Evolutionary conservation across 129 eudicot genomes (phyloP), one percentile per base, ranked within the genome.

Genomic region (Pittosporum tobira): DNA sequence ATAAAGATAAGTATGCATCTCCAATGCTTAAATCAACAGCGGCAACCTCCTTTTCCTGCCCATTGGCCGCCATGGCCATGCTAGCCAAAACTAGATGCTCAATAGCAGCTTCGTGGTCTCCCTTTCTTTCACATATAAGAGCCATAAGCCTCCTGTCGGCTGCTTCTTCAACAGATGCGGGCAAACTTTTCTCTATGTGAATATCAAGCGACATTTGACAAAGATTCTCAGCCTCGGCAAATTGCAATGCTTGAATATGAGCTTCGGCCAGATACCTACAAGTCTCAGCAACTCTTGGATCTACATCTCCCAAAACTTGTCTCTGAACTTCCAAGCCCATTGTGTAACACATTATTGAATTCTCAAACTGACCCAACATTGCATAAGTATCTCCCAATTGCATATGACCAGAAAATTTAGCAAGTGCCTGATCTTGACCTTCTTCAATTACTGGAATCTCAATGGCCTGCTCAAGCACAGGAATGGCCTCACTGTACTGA

Each of bases 71-170:
- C 96, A 87, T 80, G 24, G 96, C 85, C 94, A 87, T 83, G 68
- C 96, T 80, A 37, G 96, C 96, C 48, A 87, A 61, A n/a, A 87
- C 96, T 21, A 87, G 73, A 68, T 87, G 96, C 77, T 83, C 96
- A 13, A 87, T 85, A 46, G 96, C 96, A 67, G 65, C 66, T 43
- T 87, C 96, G 12, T 83, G 96, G n/a, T 80, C 94, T 14, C 96
- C 96, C 53, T 87, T 83, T 5, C 88, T 74, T 62, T 87, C 94
- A 65, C 79, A 80, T 25, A 87, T 83, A 16, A 87, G 78, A 20
- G 94, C 96, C 96, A 87, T 87, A 31, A 87, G 85, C 55, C 88
- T 80, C 24, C 94, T 61, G 59, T 87, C 96, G 0, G 94, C 94
- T 15, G 94, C 88, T 57, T 83, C 96, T 71, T 87, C 96, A 44